These are phyloP conservation scores for Kodamaea jinghongensis DNA, from an alignment of 805 yeast species.

Conservation along the genomic window DNA sequence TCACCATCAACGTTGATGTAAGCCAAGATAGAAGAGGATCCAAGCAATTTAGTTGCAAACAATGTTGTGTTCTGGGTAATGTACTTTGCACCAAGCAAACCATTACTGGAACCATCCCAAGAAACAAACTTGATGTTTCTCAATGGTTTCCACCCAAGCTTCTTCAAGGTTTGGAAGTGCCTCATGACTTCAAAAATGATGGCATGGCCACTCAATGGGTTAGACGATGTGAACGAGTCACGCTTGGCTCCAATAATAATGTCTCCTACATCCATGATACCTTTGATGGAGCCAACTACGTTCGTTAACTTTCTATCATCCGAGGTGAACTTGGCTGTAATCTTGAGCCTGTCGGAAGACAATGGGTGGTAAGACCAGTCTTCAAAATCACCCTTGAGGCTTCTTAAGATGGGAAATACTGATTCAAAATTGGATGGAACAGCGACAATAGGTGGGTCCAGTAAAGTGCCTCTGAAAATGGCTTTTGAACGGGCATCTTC, in stretches of 20 bases:
- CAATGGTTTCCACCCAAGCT: conserved; percentile 43
- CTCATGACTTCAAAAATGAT: conserved; percentile 39
- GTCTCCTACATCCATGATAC: conserved; percentile 39
- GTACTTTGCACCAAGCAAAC: conserved; percentile 30
- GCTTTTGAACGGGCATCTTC: conserved; percentile 7
- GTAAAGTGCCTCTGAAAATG: conserved; percentile 6
- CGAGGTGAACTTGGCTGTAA: conserved; percentile 3
- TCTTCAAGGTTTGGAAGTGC: conserved; percentile 27
- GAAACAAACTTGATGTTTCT: conserved; percentile 39
- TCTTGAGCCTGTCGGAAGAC: conserved; percentile 15
- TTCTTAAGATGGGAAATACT: conserved; percentile 24
- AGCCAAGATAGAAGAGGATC: conserved; percentile 22
- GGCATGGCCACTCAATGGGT: conserved; percentile 40
- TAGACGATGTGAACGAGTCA: conserved; percentile 35
- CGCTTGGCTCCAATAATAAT: conserved; percentile 40
- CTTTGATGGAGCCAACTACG: conserved; percentile 31
- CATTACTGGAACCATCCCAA: conserved; percentile 39
- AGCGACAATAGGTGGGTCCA: conserved; percentile 17
- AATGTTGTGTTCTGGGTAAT: conserved; percentile 19
- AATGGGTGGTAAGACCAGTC: conserved; percentile 33
- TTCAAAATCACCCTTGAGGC: conserved; percentile 15
- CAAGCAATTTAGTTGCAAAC: conserved; percentile 16
- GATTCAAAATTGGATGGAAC: conserved; percentile 29
- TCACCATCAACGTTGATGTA: conserved; percentile 41
- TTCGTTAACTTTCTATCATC: conserved; percentile 23